Evolutionary conservation across 768 basidiomycete genomes (phyloP), one percentile per base, ranked within the genome.

Genomic region (Harrya chromipes): DNA sequence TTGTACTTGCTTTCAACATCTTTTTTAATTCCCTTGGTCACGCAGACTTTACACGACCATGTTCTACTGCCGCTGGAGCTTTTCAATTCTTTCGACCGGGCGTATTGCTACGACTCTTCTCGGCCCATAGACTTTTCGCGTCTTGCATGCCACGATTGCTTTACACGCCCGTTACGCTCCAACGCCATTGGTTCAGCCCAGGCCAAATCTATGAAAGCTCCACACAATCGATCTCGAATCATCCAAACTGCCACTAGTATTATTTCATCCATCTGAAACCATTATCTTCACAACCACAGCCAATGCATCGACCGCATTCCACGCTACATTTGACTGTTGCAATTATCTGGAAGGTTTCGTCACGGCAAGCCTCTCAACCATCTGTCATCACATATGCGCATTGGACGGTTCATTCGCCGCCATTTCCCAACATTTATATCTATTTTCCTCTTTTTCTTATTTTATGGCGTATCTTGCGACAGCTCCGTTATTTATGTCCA

Each of bases 401-500:
- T 61, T 57, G 66, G 63, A 67, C 66, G 59, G 59, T 64, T 56
- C 54, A 46, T 55, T 52, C 26, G 43, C 62, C 61, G 50, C 64
- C 61, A 54, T 54, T 43, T 41, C 31, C 8, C 53, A 33, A 55
- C 31, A 31, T 31, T 41, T 37, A 44, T 54, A 50, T 23, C 67
- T 56, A 37, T 54, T 34, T 58, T 16, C 26, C 16, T 31, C 13
- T 24, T 37, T 51, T 52, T 52, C 45, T 37, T 57, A 65, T 67
- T 67, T 67, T n/a, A 60, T 52, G 59, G 63, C 62, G 65, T 66
- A 67, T 62, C 53, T 62, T 52, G 58, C 12, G 67, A 50, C 58
- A 40, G 34, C 19, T 21, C 35, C 12, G 45, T 38, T 69, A 67
- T 69, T 55, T 69, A 67, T 58, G 65, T 62, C 57, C 57, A 54